phyloP scores from a whole-genome alignment of 2,329 filamentous ascomycete species.

The Penicillium digitatum region DNA sequence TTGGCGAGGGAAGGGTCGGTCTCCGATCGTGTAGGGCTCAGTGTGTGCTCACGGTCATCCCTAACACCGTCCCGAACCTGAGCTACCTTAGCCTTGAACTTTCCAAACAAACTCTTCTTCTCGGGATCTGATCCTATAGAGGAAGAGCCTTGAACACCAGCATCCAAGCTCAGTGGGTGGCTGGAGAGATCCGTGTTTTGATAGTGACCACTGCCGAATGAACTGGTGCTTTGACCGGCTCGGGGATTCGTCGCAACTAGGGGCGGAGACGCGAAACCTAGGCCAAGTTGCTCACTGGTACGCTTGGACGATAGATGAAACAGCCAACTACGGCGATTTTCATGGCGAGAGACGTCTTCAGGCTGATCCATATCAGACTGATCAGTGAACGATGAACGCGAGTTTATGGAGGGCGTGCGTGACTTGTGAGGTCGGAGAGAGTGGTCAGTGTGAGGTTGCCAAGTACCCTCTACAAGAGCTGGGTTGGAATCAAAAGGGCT shows the following conservation, averaged over 20 bases:
- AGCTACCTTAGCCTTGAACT: slow-evolving; percentile 61
- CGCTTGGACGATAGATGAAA: slow-evolving; percentile 57
- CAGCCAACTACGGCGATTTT: slow-evolving; percentile 69
- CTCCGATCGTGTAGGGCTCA: slow-evolving; percentile 47
- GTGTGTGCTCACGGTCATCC: slow-evolving; percentile 52
- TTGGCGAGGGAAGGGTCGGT: slow-evolving; percentile 32
- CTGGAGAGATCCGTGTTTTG: slow-evolving; percentile 40
- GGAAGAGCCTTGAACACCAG: slow-evolving; percentile 36
- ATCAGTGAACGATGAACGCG: slow-evolving; percentile 67
- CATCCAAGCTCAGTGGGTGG: slow-evolving; percentile 37
- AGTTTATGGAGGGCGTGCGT: slow-evolving; percentile 72
- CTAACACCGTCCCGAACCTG: slow-evolving; percentile 53
- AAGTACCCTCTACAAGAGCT: slow-evolving; percentile 38
- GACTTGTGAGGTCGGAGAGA: slow-evolving; percentile 66
- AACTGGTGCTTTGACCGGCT: slow-evolving; percentile 64
- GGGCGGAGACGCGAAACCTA: slow-evolving; percentile 44
- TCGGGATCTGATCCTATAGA: slow-evolving; percentile 42
- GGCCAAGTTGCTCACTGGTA: slow-evolving; percentile 52
- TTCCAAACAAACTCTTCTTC: slow-evolving; percentile 60
- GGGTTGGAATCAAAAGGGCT: slow-evolving; percentile 21
- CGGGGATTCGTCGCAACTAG: slow-evolving; percentile 60
- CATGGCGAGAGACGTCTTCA: slow-evolving; percentile 59
- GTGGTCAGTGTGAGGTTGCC: slow-evolving; percentile 45
- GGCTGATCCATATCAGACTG: slow-evolving; percentile 73
- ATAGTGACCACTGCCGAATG: slow-evolving; percentile 58